Conservation (phyloP, 2,329 filamentous ascomycete genomes). For the Didymella pinodella region DNA sequence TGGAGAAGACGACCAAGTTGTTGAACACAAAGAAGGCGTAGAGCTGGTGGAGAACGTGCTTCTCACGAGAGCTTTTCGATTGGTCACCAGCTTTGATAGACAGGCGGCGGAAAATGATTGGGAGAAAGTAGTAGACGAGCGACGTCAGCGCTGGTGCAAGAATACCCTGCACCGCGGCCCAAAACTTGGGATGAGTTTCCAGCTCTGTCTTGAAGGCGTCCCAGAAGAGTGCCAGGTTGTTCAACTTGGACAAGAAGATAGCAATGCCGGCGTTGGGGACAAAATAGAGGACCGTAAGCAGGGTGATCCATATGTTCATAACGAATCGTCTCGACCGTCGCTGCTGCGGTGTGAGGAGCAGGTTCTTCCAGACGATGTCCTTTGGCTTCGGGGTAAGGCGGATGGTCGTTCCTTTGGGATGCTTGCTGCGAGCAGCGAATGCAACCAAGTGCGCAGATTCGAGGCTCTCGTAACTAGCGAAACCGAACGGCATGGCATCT, state of each 20-base stretch:
- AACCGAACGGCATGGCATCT: constrained; percentile 89
- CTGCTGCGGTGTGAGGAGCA: constrained; percentile 73
- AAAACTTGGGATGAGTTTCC: constrained; percentile 68
- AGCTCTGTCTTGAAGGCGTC: constrained; percentile 73
- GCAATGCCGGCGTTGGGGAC: constrained; percentile 93
- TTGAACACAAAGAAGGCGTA: constrained; percentile 98
- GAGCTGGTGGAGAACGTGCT: constrained; percentile 88
- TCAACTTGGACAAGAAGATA: constrained; percentile 87
- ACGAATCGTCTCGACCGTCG: constrained; percentile 76
- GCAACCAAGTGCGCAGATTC: constrained; percentile 88
- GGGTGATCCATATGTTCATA: constrained; percentile 82
- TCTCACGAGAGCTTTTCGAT: constrained; percentile 90
- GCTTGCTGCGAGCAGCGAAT: constrained; percentile 80
- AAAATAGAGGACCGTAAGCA: constrained; percentile 86
- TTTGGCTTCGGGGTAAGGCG: constrained; percentile 83
- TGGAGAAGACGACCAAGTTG: constrained; percentile 91
- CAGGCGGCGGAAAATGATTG: constrained; percentile 88
- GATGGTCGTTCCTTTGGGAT: constrained; percentile 79
- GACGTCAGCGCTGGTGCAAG: constrained; percentile 87
- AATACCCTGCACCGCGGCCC: constrained; percentile 93
- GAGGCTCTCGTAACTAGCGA: constrained; percentile 91
- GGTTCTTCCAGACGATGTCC: constrained; percentile 96
- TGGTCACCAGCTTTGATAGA: constrained; percentile 84
- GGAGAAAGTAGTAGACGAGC: constrained; percentile 83
- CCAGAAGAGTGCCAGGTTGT: constrained; percentile 84